Percentiles rank a stretch among this genome's conserved stretches.
Evolutionary conservation across 225 moss, liverwort and hornwort genomes (phyloP).

Genomic region (Pleurozium schreberi): DNA sequence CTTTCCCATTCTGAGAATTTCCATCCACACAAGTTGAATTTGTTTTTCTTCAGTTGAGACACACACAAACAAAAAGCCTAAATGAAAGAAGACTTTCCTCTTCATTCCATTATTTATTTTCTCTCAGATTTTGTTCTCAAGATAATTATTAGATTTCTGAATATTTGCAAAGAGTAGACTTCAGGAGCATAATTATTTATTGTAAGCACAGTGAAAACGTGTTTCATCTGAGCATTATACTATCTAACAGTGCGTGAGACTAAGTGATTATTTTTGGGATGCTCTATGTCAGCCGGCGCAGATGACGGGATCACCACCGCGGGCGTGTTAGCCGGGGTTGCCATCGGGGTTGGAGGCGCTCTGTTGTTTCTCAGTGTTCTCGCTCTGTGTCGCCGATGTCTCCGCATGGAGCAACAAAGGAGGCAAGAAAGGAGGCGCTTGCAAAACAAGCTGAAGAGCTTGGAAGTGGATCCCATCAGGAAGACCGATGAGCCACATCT

Average conservation of each 20-base stretch:
- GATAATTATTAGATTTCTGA: not conserved
- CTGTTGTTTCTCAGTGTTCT: conserved; percentile 17
- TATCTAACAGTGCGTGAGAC: not conserved
- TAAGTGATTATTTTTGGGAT: not conserved
- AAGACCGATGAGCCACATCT: not conserved
- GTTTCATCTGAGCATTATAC: not conserved
- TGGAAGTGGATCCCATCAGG: not conserved
- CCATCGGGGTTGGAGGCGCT: conserved; percentile 10
- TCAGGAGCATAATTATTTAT: not conserved
- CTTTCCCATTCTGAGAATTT: not conserved
- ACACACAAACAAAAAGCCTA: not conserved
- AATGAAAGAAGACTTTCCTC: not conserved
- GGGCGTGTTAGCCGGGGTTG: conserved; percentile 4
- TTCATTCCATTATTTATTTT: not conserved
- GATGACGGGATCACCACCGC: not conserved
- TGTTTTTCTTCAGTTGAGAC: not conserved
- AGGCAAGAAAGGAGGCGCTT: not conserved
- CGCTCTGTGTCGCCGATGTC: not conserved
- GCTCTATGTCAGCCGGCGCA: not conserved
- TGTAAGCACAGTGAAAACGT: not conserved
- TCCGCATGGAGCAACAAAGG: not conserved
- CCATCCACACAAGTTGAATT: not conserved
- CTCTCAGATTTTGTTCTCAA: not conserved
- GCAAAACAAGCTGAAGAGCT: conserved; percentile 12
- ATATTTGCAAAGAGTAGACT: not conserved